Conservation (phyloP, 495 filamentous ascomycete species). For the Penicillium parvum region DNA sequence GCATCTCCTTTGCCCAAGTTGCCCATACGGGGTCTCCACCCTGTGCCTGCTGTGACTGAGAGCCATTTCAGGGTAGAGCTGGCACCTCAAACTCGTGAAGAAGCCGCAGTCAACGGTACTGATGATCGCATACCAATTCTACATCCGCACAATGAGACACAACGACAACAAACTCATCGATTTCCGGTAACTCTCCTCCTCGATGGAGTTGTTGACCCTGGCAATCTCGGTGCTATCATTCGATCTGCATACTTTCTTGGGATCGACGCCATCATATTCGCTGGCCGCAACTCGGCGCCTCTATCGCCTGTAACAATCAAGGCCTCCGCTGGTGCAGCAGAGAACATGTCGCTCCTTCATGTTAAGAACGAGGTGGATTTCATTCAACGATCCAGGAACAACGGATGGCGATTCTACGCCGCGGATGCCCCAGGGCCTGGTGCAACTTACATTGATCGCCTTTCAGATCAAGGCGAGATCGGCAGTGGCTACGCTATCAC, state of each 20-base stretch:
- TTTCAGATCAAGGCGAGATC: conserved; percentile 2
- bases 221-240: conserved; percentile 85
- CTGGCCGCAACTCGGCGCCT: conserved; percentile 61
- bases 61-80: conserved; percentile 53
- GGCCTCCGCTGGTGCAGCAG: conserved; percentile 79
- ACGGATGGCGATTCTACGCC: conserved; percentile 82
- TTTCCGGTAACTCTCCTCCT: conserved; percentile 77
- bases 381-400: conserved; percentile 56
- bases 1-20: conserved; percentile 73
- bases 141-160: conserved; percentile 11
- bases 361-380: conserved; percentile 63
- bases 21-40: conserved; percentile 59
- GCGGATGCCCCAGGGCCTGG: conserved; percentile 55
- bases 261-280: conserved; percentile 67
- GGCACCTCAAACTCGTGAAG: conserved; percentile 67
- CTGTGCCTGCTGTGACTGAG: conserved; percentile 34
- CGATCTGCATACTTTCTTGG: conserved; percentile 84
- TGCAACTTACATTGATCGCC: conserved; percentile 23
- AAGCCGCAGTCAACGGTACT: conserved; percentile 64
- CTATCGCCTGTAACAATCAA: conserved; percentile 76
- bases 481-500: conserved; percentile 40
- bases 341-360: conserved; percentile 66
- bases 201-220: conserved; percentile 81
- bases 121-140: conserved; percentile 35
- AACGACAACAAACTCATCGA: conserved; percentile 30